Evolutionary conservation across 2,329 filamentous ascomycete species (phyloP).

Genomic region (Colletotrichum chrysophilum): DNA sequence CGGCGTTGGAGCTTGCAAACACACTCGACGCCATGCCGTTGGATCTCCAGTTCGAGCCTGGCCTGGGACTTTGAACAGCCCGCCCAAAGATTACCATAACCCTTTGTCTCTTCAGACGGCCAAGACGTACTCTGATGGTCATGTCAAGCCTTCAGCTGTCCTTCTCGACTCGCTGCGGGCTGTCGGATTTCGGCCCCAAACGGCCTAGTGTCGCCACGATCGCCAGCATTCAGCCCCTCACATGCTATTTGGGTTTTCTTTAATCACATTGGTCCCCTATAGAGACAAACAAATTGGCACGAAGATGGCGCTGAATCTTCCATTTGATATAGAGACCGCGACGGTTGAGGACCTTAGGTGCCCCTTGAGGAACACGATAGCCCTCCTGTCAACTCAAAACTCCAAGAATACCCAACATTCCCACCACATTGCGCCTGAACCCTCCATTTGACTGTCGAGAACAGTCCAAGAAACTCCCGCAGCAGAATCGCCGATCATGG

Average conservation of each 20-base stretch:
- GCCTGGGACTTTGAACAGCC: not conserved
- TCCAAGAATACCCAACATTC: not conserved
- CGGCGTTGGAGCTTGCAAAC: conserved; percentile 28
- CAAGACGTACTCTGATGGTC: not conserved
- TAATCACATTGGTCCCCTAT: not conserved
- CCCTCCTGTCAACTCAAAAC: not conserved
- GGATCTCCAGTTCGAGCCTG: conserved; percentile 19
- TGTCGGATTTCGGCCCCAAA: not conserved
- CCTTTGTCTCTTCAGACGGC: not conserved
- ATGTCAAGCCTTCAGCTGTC: not conserved
- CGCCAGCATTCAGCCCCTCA: not conserved
- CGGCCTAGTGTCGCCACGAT: not conserved
- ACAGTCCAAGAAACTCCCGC: not conserved
- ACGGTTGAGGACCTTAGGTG: not conserved
- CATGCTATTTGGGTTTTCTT: not conserved
- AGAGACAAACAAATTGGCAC: not conserved
- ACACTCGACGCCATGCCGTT: conserved; percentile 26
- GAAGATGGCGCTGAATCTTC: not conserved
- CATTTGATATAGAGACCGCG: not conserved
- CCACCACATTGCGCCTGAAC: not conserved
- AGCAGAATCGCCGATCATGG: not conserved
- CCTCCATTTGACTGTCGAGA: not conserved
- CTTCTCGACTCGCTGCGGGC: not conserved
- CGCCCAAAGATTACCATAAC: not conserved
- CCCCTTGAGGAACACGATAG: not conserved